Percentiles rank a stretch among this genome's conserved stretches.
phyloP scores from a whole-genome alignment of 108 stramenopile genomes.

The Aurantiochytrium sp. region DNA sequence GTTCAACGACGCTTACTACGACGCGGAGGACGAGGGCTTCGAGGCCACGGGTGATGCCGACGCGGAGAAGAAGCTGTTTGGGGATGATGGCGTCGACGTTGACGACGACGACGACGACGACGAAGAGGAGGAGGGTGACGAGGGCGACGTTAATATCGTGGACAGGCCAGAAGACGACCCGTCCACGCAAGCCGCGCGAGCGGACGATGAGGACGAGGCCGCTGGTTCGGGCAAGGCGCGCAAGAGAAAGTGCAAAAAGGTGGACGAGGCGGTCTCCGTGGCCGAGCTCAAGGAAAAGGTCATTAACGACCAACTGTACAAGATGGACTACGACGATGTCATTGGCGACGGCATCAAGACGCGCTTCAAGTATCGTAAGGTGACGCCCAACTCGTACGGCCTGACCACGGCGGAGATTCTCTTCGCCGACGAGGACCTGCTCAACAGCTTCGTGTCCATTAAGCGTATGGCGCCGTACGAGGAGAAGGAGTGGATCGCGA shows the following conservation, averaged over 20 bases:
- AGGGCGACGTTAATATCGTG: constrained; percentile 47
- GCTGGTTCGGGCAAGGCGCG: constrained; percentile 46
- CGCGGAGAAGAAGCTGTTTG: constrained; percentile 19
- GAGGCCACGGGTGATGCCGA: neutral
- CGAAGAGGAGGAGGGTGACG: constrained; percentile 41
- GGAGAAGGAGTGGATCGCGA: constrained; percentile 59
- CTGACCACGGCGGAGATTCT: constrained; percentile 87
- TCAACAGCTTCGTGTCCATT: constrained; percentile 89
- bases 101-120: constrained; percentile 47
- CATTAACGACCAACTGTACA: constrained; percentile 80
- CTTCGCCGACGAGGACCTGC: constrained; percentile 75
- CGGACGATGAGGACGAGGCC: constrained; percentile 66
- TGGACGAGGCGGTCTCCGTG: neutral
- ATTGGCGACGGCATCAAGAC: constrained; percentile 77
- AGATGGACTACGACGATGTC: constrained; percentile 97
- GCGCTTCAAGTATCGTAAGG: constrained; percentile 94
- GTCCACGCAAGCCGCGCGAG: constrained; percentile 42
- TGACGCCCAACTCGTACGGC: constrained; percentile 82
- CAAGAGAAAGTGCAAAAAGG: neutral
- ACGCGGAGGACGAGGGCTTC: constrained; percentile 67
- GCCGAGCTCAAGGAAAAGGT: neutral
- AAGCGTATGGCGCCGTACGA: constrained; percentile 93
- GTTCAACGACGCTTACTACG: constrained; percentile 91
- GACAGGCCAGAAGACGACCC: constrained; percentile 28
- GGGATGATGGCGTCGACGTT: neutral